phyloP scores from a whole-genome alignment of 139 green algal species.

The Choricystis sp. region DNA sequence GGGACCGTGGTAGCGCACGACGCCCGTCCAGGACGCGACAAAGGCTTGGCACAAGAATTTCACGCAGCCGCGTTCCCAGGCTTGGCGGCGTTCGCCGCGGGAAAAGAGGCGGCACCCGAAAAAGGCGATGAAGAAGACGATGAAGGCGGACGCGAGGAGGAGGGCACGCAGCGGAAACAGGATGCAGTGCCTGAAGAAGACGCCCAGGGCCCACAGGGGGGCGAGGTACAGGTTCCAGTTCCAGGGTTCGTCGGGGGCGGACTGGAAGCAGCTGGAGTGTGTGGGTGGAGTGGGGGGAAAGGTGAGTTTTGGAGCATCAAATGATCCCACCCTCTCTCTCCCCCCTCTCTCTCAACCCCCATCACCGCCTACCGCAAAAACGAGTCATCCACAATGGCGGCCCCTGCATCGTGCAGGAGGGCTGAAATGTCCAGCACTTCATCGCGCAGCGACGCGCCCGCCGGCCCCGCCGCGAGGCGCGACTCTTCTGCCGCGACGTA shows the following conservation, averaged over 20 bases:
- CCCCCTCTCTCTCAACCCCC: background rate
- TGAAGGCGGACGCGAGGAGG: constrained; percentile 47
- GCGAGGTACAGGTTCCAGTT: constrained; percentile 98
- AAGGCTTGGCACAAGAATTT: constrained; percentile 60
- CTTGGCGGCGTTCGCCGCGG: background rate
- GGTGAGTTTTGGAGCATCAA: background rate
- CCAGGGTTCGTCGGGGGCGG: constrained; percentile 60
- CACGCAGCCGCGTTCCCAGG: constrained; percentile 28
- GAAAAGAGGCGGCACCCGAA: constrained; percentile 33
- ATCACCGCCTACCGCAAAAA: constrained; percentile 61
- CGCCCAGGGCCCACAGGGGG: constrained; percentile 62
- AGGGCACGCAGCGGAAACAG: constrained; percentile 63
- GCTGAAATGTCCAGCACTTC: constrained; percentile 68
- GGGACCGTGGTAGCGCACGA: constrained; percentile 80
- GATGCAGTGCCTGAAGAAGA: constrained; percentile 54
- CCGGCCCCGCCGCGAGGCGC: background rate
- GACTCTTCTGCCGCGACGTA: constrained; percentile 11
- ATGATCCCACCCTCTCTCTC: background rate
- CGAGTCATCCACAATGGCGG: constrained; percentile 84
- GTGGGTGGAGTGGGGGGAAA: background rate
- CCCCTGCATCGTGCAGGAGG: constrained; percentile 62
- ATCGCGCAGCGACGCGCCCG: constrained; percentile 8
- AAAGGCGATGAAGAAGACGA: constrained; percentile 68
- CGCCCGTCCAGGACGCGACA: constrained; percentile 75
- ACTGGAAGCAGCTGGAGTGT: constrained; percentile 11